These are phyloP conservation scores for Arabis hirsuta DNA, from an alignment of 345 rosid species.

Conservation along the genomic window DNA sequence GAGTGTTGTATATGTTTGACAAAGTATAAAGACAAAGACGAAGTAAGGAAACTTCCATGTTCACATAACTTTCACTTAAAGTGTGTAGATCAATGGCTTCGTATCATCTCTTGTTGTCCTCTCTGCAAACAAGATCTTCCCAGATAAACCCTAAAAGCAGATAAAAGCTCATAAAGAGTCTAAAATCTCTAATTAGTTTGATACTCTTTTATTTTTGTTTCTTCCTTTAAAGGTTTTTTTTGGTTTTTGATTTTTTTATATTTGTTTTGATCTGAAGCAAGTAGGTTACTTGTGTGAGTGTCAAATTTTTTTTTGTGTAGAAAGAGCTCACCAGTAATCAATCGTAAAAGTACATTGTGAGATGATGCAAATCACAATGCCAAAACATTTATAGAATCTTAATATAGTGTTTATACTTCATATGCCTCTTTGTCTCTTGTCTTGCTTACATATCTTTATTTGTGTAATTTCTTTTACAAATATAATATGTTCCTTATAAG, in stretches of 20 bases:
- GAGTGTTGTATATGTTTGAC: conserved; percentile 93
- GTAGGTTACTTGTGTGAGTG: conserved; percentile 46
- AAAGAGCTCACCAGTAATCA: conserved; percentile 47
- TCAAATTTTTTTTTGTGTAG: conserved; percentile 31
- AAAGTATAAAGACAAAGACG: conserved; percentile 86
- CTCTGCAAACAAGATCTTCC: conserved; percentile 89
- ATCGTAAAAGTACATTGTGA: conserved; percentile 33
- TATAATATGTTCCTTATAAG: neutral
- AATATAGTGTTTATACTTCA: conserved; percentile 20
- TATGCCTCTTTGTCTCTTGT: conserved; percentile 12
- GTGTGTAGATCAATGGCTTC: conserved; percentile 98
- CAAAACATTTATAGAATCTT: conserved; percentile 23
- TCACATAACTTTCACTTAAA: conserved; percentile 87
- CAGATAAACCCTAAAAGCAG: conserved; percentile 46
- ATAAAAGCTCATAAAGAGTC: conserved; percentile 30
- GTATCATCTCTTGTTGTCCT: conserved; percentile 93
- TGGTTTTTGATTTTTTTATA: neutral
- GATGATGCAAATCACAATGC: conserved; percentile 28
- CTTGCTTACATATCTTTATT: neutral
- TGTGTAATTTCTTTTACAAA: neutral
- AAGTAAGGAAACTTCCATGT: conserved; percentile 85
- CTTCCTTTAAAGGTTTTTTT: neutral
- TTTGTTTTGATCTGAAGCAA: conserved; percentile 36
- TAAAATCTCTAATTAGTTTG: conserved; percentile 13
- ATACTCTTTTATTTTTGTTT: neutral